phyloP scores from a whole-genome alignment of 768 basidiomycete species.

The Podaxis carcinomalis region DNA sequence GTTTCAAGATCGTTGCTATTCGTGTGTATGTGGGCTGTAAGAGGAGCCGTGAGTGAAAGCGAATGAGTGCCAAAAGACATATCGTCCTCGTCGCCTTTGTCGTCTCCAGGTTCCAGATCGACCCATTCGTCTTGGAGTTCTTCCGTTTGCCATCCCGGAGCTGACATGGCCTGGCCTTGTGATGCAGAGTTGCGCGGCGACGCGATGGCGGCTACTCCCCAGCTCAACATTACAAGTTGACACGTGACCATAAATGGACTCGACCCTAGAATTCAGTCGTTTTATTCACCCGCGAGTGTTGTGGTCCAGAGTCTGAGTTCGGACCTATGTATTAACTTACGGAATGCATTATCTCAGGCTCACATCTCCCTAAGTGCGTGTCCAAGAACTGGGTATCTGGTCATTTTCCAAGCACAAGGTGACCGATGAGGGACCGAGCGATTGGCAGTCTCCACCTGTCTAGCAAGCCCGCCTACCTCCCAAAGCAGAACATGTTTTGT shows the following conservation, averaged over 20 bases:
- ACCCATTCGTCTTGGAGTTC: slow-evolving; percentile 93
- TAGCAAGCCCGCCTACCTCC: too few relatives aligned
- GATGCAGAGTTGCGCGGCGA: slow-evolving; percentile 20
- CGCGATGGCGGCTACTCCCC: neutral
- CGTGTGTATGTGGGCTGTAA: slow-evolving; percentile 50
- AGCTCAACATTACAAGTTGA: neutral
- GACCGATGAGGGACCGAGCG: too few relatives aligned
- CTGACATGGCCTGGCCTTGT: neutral
- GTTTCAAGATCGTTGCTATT: slow-evolving; percentile 29
- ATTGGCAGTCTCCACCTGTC: too few relatives aligned
- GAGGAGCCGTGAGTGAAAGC: slow-evolving; percentile 55
- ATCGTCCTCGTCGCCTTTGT: slow-evolving; percentile 31
- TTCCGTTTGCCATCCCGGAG: slow-evolving; percentile 82
- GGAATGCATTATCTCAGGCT: too few relatives aligned
- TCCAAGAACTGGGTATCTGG: too few relatives aligned
- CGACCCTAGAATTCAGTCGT: neutral
- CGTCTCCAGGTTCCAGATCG: slow-evolving; percentile 48
- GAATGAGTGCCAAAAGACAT: slow-evolving; percentile 48
- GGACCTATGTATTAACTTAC: too few relatives aligned
- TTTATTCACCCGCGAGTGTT: too few relatives aligned
- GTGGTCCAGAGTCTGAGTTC: too few relatives aligned
- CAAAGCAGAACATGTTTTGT: too few relatives aligned
- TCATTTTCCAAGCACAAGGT: too few relatives aligned
- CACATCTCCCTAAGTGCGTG: too few relatives aligned
- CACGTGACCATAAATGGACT: neutral